Base-by-base conservation (phyloP, 805 yeast genomes). In the Ogataea saltuana region DNA sequence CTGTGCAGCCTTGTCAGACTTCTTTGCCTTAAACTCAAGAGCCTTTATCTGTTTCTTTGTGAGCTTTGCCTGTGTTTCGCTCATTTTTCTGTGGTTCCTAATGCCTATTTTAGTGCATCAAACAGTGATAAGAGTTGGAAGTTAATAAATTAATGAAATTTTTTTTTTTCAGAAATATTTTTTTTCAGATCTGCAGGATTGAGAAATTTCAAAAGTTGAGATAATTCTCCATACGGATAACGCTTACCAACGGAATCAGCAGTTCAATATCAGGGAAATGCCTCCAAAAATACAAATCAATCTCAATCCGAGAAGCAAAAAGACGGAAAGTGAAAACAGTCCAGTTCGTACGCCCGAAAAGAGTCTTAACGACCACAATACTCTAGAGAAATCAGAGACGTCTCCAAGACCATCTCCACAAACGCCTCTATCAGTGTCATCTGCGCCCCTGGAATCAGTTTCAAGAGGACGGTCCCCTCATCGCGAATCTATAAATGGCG, bases 31-130 rank as follows among this genome's bases (percentile, higher is more conserved):
- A 62, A 81, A 82, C 55, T 76, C 78, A 32, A 80, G 70, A 9
- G 85, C 84, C 58, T 82, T 82, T 43, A 69, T 69, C 60, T 83
- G 81, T 55, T 80, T 82, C 68, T 81, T 82, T n/a, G 83, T 77
- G 20, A 81, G 66, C 58, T 79, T 80, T 32, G 38, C 30, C 17
- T 34, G 27, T 16, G n/a, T 22, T 38, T 44, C 30, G 42, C 27
- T 33, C 33, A 38, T 36, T 7, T 32, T 21, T n/a, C n/a, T n/a
- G n/a, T n/a, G n/a, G n/a, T n/a, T n/a, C n/a, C n/a, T n/a, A n/a
- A n/a, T n/a, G n/a, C n/a, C n/a, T n/a, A n/a, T n/a, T n/a, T n/a
- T n/a, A n/a, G n/a, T n/a, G n/a, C n/a, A n/a, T n/a, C n/a, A n/a
- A n/a, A n/a, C n/a, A n/a, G n/a, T n/a, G n/a, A n/a, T n/a, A n/a